phyloP scores from a whole-genome alignment of 352 stramenopile genomes.

The Globisporangium solare region DNA sequence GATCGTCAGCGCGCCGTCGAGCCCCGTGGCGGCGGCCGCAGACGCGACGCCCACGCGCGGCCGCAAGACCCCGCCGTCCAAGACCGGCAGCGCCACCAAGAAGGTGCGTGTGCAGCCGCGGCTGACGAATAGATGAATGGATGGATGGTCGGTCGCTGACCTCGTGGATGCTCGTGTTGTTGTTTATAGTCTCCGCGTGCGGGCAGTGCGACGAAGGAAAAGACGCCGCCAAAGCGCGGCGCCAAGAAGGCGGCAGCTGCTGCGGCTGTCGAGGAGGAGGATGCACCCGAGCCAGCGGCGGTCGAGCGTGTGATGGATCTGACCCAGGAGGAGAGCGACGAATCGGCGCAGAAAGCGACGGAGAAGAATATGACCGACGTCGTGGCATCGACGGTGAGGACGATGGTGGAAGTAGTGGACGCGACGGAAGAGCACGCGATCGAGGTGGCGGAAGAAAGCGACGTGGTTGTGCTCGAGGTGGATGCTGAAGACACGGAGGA shows the following conservation, averaged over 20 bases:
- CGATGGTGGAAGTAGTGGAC: conserved; percentile 1
- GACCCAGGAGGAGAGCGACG: too few species aligned
- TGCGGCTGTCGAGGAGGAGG: too few species aligned
- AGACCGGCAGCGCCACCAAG: conserved; percentile 10
- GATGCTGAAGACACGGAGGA: too few species aligned
- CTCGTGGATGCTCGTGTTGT: not conserved
- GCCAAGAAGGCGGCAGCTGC: conserved; percentile 1
- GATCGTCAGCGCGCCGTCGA: conserved; percentile 8
- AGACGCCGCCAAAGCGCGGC: conserved; percentile 10
- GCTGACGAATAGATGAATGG: not conserved
- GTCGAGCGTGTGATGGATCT: too few species aligned
- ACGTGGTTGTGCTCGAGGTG: not conserved
- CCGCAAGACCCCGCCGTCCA: conserved; percentile 7
- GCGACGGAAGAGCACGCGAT: not conserved
- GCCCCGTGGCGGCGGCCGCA: not conserved
- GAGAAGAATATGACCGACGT: not conserved
- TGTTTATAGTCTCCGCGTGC: conserved; percentile 9
- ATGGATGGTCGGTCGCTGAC: too few species aligned
- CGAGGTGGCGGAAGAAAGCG: not conserved
- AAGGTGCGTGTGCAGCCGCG: conserved; percentile 9
- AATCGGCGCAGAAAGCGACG: conserved; percentile 1
- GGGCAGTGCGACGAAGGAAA: conserved; percentile 8
- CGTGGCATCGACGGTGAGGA: conserved; percentile 1
- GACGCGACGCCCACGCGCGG: conserved; percentile 11
- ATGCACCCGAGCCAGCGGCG: not conserved